Evolutionary conservation across 192 early-diverging fungal species (phyloP).

Genomic region (Chytriomyces sp.): DNA sequence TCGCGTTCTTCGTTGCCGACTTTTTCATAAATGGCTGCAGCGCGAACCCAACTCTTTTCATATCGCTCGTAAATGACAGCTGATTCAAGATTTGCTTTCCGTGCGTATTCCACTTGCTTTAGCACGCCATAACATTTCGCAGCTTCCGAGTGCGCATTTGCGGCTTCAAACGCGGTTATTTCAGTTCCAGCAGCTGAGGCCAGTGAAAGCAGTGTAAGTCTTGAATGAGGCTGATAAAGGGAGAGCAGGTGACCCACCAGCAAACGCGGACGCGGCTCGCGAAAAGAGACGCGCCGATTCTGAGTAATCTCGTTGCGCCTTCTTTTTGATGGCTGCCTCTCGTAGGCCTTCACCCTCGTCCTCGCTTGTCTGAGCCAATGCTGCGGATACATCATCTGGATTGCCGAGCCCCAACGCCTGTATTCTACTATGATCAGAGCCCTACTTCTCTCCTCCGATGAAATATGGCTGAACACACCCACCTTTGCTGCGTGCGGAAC

Average conservation of each 20-base stretch:
- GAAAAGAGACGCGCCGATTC: conserved; percentile 24
- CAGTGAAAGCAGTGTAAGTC: too few relatives aligned
- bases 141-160: conserved; percentile 15
- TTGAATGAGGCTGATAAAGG: too few relatives aligned
- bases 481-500: background rate
- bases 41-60: background rate
- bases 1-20: background rate
- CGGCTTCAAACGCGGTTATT: background rate
- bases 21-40: conserved; percentile 21
- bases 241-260: too few relatives aligned
- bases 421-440: background rate
- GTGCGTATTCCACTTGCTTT: conserved; percentile 1
- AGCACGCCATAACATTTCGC: conserved; percentile 25
- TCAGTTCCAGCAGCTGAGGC: background rate
- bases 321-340: background rate
- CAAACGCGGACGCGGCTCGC: conserved; percentile 2
- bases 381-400: background rate
- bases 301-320: conserved; percentile 17
- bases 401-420: background rate
- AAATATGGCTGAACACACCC: background rate
- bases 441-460: background rate
- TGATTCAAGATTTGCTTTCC: background rate
- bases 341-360: conserved; percentile 5
- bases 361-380: background rate
- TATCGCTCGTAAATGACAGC: background rate